Conservation (phyloP, 192 early-diverging fungal species). For the Backusella mclennaniae region DNA sequence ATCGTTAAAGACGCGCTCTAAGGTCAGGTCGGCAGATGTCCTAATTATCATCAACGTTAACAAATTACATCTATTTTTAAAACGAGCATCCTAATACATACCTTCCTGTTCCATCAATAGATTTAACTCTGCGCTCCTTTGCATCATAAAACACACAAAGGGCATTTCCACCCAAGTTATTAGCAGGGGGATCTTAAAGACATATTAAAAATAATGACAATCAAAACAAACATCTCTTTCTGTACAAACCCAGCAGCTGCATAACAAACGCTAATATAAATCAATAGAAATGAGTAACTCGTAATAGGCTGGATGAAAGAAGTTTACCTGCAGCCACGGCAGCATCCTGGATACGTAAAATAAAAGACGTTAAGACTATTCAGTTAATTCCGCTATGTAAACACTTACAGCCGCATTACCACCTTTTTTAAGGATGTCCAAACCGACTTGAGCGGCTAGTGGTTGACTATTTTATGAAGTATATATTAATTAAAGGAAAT, state of each 20-base stretch:
- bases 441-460: constrained; percentile 64
- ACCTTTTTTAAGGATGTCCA: constrained; percentile 59
- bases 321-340: constrained; percentile 50
- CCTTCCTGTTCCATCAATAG: constrained; percentile 62
- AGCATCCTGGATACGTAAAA: constrained; percentile 41
- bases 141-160: constrained; percentile 78
- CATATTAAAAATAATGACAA: neutral
- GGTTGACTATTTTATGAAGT: constrained; percentile 54
- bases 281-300: constrained; percentile 5
- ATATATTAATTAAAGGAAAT: neutral
- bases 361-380: neutral
- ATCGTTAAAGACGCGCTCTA: constrained; percentile 40
- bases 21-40: constrained; percentile 52
- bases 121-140: constrained; percentile 48
- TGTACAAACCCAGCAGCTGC: constrained; percentile 56
- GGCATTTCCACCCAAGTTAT: constrained; percentile 76
- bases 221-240: constrained; percentile 27
- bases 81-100: neutral
- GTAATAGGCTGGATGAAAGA: neutral
- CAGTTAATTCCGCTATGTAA: neutral
- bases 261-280: constrained; percentile 55
- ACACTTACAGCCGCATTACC: constrained; percentile 71
- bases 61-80: neutral
- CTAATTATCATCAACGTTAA: constrained; percentile 29
- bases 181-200: constrained; percentile 63